phyloP scores from a whole-genome alignment of 257 asterid genomes.

The Galeopsis tetrahit region DNA sequence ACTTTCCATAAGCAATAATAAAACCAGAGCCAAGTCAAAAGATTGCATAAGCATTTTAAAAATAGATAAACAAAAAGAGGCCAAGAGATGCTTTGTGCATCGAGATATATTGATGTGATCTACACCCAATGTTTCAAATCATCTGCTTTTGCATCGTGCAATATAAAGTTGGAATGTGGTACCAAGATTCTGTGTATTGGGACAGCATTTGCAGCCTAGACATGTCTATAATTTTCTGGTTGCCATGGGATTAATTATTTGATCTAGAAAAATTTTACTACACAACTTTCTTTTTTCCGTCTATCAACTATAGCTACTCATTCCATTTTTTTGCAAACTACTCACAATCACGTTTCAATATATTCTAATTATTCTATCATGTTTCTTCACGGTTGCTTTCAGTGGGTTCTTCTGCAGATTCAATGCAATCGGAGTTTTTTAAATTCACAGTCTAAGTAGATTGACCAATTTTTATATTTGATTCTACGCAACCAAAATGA shows the following conservation, averaged over 20 bases:
- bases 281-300: too few species aligned
- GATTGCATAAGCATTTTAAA: background rate
- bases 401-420: background rate
- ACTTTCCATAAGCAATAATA: background rate
- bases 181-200: background rate
- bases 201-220: background rate
- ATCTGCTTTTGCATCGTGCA: background rate
- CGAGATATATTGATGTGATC: background rate
- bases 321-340: too few species aligned
- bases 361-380: too few species aligned
- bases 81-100: background rate
- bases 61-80: background rate
- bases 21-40: background rate
- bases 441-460: background rate
- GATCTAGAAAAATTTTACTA: background rate
- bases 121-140: background rate
- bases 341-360: too few species aligned
- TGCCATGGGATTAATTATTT: background rate
- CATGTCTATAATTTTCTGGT: background rate
- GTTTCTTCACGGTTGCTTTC: too few species aligned
- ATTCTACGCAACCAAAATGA: too few species aligned
- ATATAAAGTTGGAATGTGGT: background rate
- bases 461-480: background rate
- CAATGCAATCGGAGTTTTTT: background rate
- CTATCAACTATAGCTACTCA: too few species aligned